Base-by-base conservation (phyloP, 805 yeast genomes). In the Diddensiella santjacobensis region DNA sequence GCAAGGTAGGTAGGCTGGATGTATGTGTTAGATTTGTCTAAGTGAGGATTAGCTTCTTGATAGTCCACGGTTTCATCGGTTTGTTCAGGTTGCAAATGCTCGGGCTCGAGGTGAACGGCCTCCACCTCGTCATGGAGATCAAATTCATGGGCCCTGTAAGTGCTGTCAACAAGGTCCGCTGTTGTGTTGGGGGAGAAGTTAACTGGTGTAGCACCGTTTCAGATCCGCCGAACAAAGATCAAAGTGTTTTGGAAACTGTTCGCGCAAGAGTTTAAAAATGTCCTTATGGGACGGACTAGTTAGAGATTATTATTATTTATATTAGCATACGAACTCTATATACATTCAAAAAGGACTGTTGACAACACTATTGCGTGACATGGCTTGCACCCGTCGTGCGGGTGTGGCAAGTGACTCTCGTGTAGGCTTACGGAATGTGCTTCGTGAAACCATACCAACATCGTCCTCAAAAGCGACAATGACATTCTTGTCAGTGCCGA, bases 381-480 rank as follows among this genome's bases (percentile, higher is more conserved):
- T n/a, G 24, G 59, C 58, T 17, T 52, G 55, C 8, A 54, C 53
- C 23, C 58, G 42, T 31, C 47, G 43, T 18, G 51, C 54, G 13
- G 61, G 61, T 2, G 59, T 57, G 20, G 74, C 72, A 43, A 74
- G 60, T 19, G 77, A 66, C 53, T 73, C 72, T 49, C 77, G 67
- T 24, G 77, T 72, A 3, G 90, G 85, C 50, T 70, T 71, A 50
- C 73, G 73, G 68, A 88, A 79, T 2, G 79, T 75, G 47, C 70
- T 72, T 57, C 77, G 79, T 48, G 77, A 77, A 3, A 81, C 81
- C 78, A 87, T 73, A 1, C 84, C 79, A 26, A 88, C 89, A 59
- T 87, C 91, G 61, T 87, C 80, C 48, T 80, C 81, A 54, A 83
- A 69, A 1, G 95, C 86, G 43, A 87, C 74, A 50, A 87, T 78